phyloP scores from a whole-genome alignment of 1,284 basidiomycete genomes.

The Moesziomyces globuligerus region DNA sequence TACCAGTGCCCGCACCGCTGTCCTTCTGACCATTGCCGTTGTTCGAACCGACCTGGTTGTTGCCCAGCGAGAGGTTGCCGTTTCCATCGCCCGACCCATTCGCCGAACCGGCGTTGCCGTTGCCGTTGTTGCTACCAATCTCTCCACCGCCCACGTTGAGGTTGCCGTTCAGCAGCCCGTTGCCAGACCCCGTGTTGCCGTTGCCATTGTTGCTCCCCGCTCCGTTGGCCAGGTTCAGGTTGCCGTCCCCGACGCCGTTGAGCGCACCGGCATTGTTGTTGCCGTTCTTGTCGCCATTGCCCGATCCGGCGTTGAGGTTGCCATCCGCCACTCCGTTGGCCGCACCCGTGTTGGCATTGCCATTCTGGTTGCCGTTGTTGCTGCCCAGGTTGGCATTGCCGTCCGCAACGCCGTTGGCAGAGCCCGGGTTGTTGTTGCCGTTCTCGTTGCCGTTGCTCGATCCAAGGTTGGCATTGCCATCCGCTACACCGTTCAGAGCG shows the following conservation, averaged over 20 bases:
- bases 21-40: conserved; percentile 6
- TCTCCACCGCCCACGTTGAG: conserved; percentile 13
- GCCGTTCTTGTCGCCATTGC: conserved; percentile 20
- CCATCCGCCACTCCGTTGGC: conserved; percentile 15
- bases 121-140: conserved; percentile 16
- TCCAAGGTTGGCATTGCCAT: conserved; percentile 20
- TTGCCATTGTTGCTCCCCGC: conserved; percentile 14
- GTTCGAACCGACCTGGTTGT: conserved; percentile 15
- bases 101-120: conserved; percentile 4
- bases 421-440: conserved; percentile 22
- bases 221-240: conserved; percentile 12
- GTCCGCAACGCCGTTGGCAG: conserved; percentile 8
- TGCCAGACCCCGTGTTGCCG: conserved; percentile 9
- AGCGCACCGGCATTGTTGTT: conserved; percentile 14
- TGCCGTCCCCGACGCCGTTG: conserved; percentile 29
- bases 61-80: conserved; percentile 8
- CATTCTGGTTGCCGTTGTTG: conserved; percentile 20
- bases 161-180: conserved; percentile 14
- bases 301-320: conserved; percentile 15
- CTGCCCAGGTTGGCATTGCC: conserved; percentile 11
- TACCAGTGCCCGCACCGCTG: conserved; percentile 4
- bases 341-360: conserved; percentile 12
- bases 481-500: conserved; percentile 12
- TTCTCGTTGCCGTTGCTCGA: conserved; percentile 18
- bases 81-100: conserved; percentile 10